Conservation (phyloP, 1,284 basidiomycete genomes). For the Cryptococcus jaspeensis region DNA sequence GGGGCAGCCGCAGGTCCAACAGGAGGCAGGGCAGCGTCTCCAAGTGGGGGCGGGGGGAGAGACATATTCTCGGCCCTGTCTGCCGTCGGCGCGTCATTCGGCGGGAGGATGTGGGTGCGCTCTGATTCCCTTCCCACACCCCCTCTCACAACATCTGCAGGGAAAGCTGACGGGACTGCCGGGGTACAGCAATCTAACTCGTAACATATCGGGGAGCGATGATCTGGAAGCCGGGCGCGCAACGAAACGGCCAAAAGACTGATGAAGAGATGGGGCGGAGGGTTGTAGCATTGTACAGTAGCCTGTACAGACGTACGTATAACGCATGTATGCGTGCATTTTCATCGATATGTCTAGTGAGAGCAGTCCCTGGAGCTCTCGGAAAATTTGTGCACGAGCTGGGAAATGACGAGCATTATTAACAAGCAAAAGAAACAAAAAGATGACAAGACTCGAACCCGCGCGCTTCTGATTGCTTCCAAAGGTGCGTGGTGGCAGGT, state of each 20-base stretch:
- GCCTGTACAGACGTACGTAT: no score
- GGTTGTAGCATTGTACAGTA: no score
- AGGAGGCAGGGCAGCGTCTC: neutral
- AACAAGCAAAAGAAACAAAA: no score
- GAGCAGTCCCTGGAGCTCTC: no score
- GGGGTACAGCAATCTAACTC: neutral
- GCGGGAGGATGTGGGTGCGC: constrained; percentile 20
- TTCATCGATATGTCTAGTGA: neutral
- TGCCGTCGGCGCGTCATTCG: neutral
- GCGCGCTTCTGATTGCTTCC: no score
- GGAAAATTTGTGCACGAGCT: no score
- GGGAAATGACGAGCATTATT: no score
- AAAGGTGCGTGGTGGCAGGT: no score
- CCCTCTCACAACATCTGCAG: neutral
- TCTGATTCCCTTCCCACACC: constrained; percentile 1
- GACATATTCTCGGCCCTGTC: neutral
- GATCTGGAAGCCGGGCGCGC: constrained; percentile 7
- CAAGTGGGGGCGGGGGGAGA: neutral
- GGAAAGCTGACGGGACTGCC: constrained; percentile 1
- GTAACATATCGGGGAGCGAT: constrained; percentile 13
- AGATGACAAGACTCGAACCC: no score
- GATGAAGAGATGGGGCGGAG: no score
- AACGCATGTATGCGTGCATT: no score
- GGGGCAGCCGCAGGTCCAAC: neutral
- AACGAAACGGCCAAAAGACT: constrained; percentile 14